Percentiles rank a stretch among this genome's conserved stretches.
These are phyloP conservation scores for Candida railenensis DNA, from an alignment of 805 yeast species.

Conservation along the genomic window DNA sequence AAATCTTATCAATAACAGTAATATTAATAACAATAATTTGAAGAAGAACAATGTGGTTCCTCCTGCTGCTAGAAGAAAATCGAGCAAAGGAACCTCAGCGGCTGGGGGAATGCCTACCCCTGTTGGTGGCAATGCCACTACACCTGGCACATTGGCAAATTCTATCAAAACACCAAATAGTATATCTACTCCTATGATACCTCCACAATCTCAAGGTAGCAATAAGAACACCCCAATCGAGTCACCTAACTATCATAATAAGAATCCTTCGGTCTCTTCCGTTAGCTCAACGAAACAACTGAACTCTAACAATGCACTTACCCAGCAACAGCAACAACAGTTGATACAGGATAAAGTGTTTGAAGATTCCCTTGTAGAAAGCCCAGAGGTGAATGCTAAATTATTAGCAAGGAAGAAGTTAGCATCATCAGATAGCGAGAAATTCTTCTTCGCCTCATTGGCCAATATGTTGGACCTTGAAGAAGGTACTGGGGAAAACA, in stretches of 20 bases:
- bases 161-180: constrained; percentile 45
- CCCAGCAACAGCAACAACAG: constrained; percentile 12
- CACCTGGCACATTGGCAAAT: constrained; percentile 38
- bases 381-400: constrained; percentile 35
- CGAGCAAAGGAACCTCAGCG: constrained; percentile 7
- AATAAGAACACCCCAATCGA: constrained; percentile 42
- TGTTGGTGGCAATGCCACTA: constrained; percentile 27
- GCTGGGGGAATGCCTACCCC: constrained; percentile 34
- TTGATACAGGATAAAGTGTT: constrained; percentile 11
- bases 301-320: background rate
- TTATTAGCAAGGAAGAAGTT: constrained; percentile 47
- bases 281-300: constrained; percentile 6
- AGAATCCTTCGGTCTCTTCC: constrained; percentile 7
- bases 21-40: constrained; percentile 20
- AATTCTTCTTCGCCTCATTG: constrained; percentile 50
- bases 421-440: constrained; percentile 44
- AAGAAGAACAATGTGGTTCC: constrained; percentile 16
- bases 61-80: constrained; percentile 8
- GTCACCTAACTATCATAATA: constrained; percentile 29
- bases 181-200: constrained; percentile 40
- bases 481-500: constrained; percentile 28
- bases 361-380: constrained; percentile 24
- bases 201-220: constrained; percentile 26
- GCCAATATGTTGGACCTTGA: constrained; percentile 49
- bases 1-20: constrained; percentile 2